Percentiles rank a stretch among this genome's conserved stretches.
Conservation (phyloP, 1,139 yeast species). For the Trichomonascaceae sp. region DNA sequence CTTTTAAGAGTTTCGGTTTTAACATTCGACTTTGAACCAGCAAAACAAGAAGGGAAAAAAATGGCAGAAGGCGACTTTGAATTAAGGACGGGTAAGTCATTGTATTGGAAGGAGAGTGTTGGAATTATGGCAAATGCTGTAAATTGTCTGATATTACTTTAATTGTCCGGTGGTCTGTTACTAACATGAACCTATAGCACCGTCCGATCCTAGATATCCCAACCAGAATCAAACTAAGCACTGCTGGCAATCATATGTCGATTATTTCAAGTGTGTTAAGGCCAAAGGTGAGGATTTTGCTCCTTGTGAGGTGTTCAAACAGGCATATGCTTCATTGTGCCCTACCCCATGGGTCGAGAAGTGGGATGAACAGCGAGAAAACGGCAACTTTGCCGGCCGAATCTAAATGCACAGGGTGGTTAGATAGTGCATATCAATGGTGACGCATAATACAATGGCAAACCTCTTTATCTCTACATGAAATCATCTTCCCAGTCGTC, state of each 20-base stretch:
- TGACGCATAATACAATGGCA: neutral
- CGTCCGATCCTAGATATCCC: slow-evolving; percentile 42
- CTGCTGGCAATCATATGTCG: slow-evolving; percentile 97
- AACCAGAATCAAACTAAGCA: slow-evolving; percentile 95
- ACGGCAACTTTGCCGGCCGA: slow-evolving; percentile 60
- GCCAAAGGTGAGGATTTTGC: slow-evolving; percentile 98
- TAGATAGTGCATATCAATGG: neutral
- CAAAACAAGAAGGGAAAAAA: slow-evolving; percentile 5
- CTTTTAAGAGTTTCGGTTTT: slow-evolving; percentile 5
- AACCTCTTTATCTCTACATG: slow-evolving; percentile 33
- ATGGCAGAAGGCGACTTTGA: slow-evolving; percentile 22
- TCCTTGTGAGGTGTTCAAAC: slow-evolving; percentile 93
- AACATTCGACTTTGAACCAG: slow-evolving; percentile 1
- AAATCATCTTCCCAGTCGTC: slow-evolving; percentile 68
- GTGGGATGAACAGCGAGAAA: slow-evolving; percentile 92
- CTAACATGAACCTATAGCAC: slow-evolving; percentile 2
- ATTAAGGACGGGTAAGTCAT: slow-evolving; percentile 23
- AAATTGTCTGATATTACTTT: neutral
- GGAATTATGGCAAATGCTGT: neutral
- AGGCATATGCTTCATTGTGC: slow-evolving; percentile 85
- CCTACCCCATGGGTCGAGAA: slow-evolving; percentile 88
- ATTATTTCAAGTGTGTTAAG: slow-evolving; percentile 94
- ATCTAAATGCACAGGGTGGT: neutral
- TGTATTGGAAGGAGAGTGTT: too few species aligned
- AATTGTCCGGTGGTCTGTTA: neutral